Base-by-base conservation (phyloP, 139 green algal genomes). In the Volvox africanus region DNA sequence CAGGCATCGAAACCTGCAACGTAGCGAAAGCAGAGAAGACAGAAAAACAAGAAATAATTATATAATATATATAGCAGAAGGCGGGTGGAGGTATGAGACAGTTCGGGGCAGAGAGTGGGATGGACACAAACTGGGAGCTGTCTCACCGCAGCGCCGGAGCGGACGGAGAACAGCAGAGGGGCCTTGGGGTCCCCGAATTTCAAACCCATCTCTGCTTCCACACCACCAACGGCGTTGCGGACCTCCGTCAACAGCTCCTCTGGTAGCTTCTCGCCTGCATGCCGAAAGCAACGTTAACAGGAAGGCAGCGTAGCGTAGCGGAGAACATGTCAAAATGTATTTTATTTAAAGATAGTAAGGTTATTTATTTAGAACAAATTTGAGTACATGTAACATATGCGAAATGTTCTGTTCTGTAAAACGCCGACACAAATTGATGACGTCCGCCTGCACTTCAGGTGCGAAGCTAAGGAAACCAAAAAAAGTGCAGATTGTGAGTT, bases 161-260 rank as follows among this genome's bases (percentile, higher is more conserved):
- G 96, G 61, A 99, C 96, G 50, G 95, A 98, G 35, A 99, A 80
- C 24, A 99, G 95, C 62, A 99, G 93, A 5, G 97, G 96, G 67
- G 97, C 96, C 22, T 80, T 61, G 61, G 81, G n/a, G 90, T 96
- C 94, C 76, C 94, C 97, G 89, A 99, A 97, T 88, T 96, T 96
- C 61, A 89, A 87, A 67, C 96, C 95, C 37, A 96, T 93, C 18
- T 93, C 92, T 0, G 90, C 81, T 93, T 99, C 97, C 13, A 98
- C 89, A 30, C 86, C 82, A 1, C 36, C 68, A 6, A 99, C 65
- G 26, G 92, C 95, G 11, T 87, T 87, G 24, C 95, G n/a, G 35
- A 98, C 90, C 36, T 98, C 96, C 2, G 95, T 90, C 96, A 96
- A 96, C 44, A 97, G 80, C 0, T 86, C 93, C 21, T 92, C 82